These are phyloP conservation scores for Pistacia atlantica DNA, from an alignment of 345 rosid genomes.

Conservation along the genomic window DNA sequence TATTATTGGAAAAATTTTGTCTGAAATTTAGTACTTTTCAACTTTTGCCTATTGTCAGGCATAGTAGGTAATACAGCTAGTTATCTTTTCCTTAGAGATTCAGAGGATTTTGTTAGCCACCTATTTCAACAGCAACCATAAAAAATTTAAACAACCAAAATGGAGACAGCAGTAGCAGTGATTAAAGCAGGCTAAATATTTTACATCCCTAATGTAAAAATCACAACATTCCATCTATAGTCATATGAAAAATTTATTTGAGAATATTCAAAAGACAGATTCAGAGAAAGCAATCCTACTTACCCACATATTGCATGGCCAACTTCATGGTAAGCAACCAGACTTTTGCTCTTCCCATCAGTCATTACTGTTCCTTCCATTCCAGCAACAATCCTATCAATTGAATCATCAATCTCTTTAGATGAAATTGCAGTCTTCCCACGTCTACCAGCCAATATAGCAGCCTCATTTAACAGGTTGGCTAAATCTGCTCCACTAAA, in stretches of 20 bases:
- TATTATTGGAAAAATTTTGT: neutral
- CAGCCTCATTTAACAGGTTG: slow-evolving; percentile 94
- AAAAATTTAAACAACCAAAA: neutral
- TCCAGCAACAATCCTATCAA: slow-evolving; percentile 97
- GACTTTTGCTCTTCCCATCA: slow-evolving; percentile 94
- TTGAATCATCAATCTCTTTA: slow-evolving; percentile 94
- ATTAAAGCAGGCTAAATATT: neutral
- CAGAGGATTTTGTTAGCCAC: neutral
- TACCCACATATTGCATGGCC: slow-evolving; percentile 97
- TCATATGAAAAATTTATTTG: neutral
- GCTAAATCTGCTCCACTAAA: slow-evolving; percentile 99
- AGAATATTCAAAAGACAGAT: neutral
- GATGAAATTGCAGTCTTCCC: slow-evolving; percentile 81
- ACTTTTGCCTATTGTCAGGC: neutral
- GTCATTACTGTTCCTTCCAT: slow-evolving; percentile 99
- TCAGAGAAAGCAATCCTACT: slow-evolving; percentile 30
- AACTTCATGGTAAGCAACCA: slow-evolving; percentile 97
- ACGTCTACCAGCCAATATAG: slow-evolving; percentile 92
- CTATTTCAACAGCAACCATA: neutral
- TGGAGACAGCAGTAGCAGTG: neutral
- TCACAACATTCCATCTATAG: neutral
- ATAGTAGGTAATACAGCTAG: neutral
- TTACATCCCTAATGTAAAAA: neutral
- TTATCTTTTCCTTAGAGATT: neutral
- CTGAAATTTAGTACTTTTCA: neutral